phyloP scores from a whole-genome alignment of 2,329 filamentous ascomycete species.

The Microcyclospora tardicrescens region DNA sequence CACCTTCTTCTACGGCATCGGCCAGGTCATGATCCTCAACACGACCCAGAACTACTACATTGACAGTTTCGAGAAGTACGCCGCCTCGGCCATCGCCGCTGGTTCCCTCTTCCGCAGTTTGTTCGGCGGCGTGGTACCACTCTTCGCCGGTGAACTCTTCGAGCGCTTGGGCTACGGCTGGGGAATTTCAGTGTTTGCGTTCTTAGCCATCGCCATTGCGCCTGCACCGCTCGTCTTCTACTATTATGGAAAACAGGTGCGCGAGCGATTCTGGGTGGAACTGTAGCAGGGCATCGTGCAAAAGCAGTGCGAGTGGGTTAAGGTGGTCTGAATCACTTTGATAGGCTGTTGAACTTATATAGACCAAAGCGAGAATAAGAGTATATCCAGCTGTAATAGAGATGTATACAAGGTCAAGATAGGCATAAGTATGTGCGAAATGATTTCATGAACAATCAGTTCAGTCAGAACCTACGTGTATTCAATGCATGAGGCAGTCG shows the following conservation, averaged over 20 bases:
- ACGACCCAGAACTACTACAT: slow-evolving; percentile 44
- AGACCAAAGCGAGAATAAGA: too few species aligned
- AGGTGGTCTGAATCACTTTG: too few species aligned
- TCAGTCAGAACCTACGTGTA: too few species aligned
- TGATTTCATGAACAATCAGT: too few species aligned
- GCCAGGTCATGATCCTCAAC: slow-evolving; percentile 42
- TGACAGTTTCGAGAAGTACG: slow-evolving; percentile 38
- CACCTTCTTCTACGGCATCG: slow-evolving; percentile 39
- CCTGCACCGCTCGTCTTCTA: slow-evolving; percentile 40
- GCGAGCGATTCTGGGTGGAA: slow-evolving; percentile 33
- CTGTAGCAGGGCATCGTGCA: slow-evolving; percentile 4
- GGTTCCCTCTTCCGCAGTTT: slow-evolving; percentile 35
- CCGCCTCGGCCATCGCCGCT: slow-evolving; percentile 38
- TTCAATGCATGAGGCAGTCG: too few species aligned
- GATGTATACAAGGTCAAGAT: too few species aligned
- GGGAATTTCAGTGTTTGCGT: slow-evolving; percentile 38
- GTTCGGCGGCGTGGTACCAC: slow-evolving; percentile 34
- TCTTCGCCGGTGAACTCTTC: slow-evolving; percentile 33
- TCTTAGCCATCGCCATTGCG: slow-evolving; percentile 32
- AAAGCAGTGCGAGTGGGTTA: too few species aligned
- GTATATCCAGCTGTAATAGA: too few species aligned
- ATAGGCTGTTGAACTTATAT: too few species aligned
- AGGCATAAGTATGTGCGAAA: too few species aligned
- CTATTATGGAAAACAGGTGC: slow-evolving; percentile 32
- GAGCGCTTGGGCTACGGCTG: slow-evolving; percentile 36